phyloP scores from a whole-genome alignment of 495 filamentous ascomycete species.

The Hyaloscypha bicolor region DNA sequence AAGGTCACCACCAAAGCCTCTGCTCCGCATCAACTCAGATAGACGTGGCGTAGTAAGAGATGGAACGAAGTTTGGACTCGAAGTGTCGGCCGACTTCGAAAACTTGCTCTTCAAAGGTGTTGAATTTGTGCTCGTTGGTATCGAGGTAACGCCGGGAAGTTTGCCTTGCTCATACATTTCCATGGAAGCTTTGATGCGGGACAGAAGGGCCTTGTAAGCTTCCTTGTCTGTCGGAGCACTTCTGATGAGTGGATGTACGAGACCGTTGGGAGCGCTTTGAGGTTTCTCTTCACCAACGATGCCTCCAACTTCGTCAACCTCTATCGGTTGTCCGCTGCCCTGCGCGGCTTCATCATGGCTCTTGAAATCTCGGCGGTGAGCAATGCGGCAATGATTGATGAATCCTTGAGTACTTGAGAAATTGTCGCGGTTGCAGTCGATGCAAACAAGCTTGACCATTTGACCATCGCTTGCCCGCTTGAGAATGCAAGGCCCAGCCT shows the following conservation, averaged over 20 bases:
- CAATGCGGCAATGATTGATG: conserved; percentile 97
- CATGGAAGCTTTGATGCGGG: conserved; percentile 49
- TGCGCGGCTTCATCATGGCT: conserved; percentile 95
- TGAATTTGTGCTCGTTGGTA: conserved; percentile 37
- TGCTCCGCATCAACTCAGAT: conserved; percentile 67
- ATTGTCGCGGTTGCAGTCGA: conserved; percentile 84
- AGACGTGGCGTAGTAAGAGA: conserved; percentile 77
- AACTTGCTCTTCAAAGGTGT: conserved; percentile 20
- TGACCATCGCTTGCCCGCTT: conserved; percentile 53
- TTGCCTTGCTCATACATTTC: conserved; percentile 47
- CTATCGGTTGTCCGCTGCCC: conserved; percentile 80
- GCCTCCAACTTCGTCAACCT: conserved; percentile 62
- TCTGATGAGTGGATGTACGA: conserved; percentile 72
- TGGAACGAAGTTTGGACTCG: conserved; percentile 49
- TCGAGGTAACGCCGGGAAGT: conserved; percentile 45
- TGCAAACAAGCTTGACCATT: conserved; percentile 78
- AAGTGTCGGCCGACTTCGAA: conserved; percentile 5
- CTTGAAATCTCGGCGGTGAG: conserved; percentile 85
- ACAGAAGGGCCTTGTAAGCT: conserved; percentile 49
- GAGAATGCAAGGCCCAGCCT: conserved; percentile 53
- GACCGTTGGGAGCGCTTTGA: conserved; percentile 42
- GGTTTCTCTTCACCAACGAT: conserved; percentile 53
- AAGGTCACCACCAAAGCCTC: conserved; percentile 66
- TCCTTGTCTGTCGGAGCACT: conserved; percentile 59
- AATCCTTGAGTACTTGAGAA: conserved; percentile 97